Evolutionary conservation across 345 rosid genomes (phyloP), one percentile per base, ranked within the genome.

Genomic region (Brassica cretica): DNA sequence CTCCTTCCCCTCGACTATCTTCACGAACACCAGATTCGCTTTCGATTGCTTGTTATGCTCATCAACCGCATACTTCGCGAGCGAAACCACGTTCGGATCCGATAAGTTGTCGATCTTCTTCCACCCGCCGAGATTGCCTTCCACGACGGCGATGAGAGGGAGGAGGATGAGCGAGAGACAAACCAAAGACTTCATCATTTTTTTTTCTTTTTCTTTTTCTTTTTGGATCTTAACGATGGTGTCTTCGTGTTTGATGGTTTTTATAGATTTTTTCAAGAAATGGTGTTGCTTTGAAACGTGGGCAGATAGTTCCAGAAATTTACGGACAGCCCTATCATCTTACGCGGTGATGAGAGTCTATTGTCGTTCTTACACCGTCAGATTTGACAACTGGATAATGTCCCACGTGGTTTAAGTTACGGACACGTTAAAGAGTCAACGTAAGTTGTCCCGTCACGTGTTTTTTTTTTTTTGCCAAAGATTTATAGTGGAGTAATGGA

Each of bases 41-140:
- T 77, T 84, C 0, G 83, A 46, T 0, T 64, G 35, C 49, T 83
- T 80, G 86, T 88, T 87, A 80, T 87, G 70, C 75, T 83, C 84
- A 10, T 39, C 2, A 75, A 80, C 44, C 0, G 83, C 83, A 15
- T 19, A 80, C 58, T 75, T 70, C 1, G 76, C 97, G 70, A 91
- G 72, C 71, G 83, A 88, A 16, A 0, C 56, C 6, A 91, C 80
- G 65, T 81, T 70, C n/a, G 80, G 78, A 24, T 88, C 88, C 0
- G 64, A 68, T 14, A 72, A 11, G 67, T 87, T 18, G 73, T 78
- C 24, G 25, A 91, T 88, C 55, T 84, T 76, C 12, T 6, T 46
- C 86, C 87, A 82, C 1, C 89, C 82, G 11, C 94, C 91, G 29
- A 68, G 12, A 2, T 30, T 49, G 0, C 35, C 70, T 44, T 69